Conservation (phyloP, 129 eudicot genomes). For the Tagetes erecta region DNA sequence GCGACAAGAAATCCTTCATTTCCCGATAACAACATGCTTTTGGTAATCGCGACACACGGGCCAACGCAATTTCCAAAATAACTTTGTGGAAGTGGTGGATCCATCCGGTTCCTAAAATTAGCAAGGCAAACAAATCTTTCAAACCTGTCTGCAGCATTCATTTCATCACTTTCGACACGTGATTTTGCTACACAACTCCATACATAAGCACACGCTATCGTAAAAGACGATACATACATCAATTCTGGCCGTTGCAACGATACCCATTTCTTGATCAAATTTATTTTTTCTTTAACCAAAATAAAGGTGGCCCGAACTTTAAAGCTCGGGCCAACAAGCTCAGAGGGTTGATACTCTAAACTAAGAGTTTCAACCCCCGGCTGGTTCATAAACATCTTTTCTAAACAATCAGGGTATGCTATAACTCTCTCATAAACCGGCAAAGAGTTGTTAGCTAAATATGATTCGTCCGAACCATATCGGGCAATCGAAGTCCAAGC, state of each 20-base stretch:
- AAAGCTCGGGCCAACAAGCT: slow-evolving; percentile 13
- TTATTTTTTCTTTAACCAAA: slow-evolving; percentile 7
- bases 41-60: not conserved
- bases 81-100: slow-evolving; percentile 31
- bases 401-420: not conserved
- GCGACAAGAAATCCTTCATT: slow-evolving; percentile 20
- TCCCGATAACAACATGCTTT: not conserved
- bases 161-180: not conserved
- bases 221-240: slow-evolving; percentile 40
- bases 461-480: slow-evolving; percentile 20
- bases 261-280: slow-evolving; percentile 29
- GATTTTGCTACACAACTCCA: slow-evolving; percentile 45
- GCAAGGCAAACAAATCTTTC: slow-evolving; percentile 20
- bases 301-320: slow-evolving; percentile 46
- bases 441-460: slow-evolving; percentile 5
- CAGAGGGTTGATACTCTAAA: slow-evolving; percentile 14
- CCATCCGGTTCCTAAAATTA: slow-evolving; percentile 27
- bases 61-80: slow-evolving; percentile 38
- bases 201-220: slow-evolving; percentile 30
- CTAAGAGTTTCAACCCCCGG: not conserved
- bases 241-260: not conserved
- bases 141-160: slow-evolving; percentile 3
- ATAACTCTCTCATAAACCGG: slow-evolving; percentile 39
- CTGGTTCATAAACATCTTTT: slow-evolving; percentile 6
- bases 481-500: slow-evolving; percentile 45